Evolutionary conservation across 257 asterid genomes (phyloP).

Genomic region (Nicotiana noctiflora): DNA sequence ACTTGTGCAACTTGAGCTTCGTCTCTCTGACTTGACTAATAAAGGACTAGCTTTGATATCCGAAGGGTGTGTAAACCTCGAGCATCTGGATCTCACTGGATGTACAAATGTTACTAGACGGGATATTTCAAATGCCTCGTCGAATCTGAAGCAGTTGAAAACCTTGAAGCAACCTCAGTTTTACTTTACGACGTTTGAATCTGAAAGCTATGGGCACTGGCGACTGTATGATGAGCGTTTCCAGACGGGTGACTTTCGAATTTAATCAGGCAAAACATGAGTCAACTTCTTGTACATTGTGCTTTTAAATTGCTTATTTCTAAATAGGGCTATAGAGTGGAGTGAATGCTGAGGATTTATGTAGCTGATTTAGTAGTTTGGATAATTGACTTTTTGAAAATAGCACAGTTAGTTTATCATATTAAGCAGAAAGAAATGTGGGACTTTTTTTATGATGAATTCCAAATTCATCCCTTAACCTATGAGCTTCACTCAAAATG

Average conservation of each 20-base stretch:
- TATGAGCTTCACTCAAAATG: too few species aligned
- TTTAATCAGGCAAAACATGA: conserved; percentile 30
- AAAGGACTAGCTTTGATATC: conserved; percentile 62
- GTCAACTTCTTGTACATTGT: not conserved
- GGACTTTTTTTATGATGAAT: too few species aligned
- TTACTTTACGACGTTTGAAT: conserved; percentile 53
- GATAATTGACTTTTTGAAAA: too few species aligned
- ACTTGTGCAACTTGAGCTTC: conserved; percentile 66
- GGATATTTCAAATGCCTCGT: conserved; percentile 45
- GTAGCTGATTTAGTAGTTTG: too few species aligned
- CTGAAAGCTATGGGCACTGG: conserved; percentile 83
- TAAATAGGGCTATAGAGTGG: too few species aligned
- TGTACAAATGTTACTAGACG: conserved; percentile 60
- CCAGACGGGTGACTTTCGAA: conserved; percentile 68
- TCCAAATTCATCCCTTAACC: too few species aligned
- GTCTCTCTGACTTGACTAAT: conserved; percentile 51
- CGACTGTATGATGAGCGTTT: conserved; percentile 72
- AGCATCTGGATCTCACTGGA: conserved; percentile 62
- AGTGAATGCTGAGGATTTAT: too few species aligned
- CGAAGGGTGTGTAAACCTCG: conserved; percentile 58
- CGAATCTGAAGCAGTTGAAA: conserved; percentile 51
- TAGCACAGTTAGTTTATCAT: too few species aligned
- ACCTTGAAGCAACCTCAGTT: conserved; percentile 59
- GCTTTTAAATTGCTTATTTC: too few species aligned
- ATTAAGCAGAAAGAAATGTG: too few species aligned